Base-by-base conservation (phyloP, 2,329 filamentous ascomycete genomes). In the Pseudogymnoascus sp. region DNA sequence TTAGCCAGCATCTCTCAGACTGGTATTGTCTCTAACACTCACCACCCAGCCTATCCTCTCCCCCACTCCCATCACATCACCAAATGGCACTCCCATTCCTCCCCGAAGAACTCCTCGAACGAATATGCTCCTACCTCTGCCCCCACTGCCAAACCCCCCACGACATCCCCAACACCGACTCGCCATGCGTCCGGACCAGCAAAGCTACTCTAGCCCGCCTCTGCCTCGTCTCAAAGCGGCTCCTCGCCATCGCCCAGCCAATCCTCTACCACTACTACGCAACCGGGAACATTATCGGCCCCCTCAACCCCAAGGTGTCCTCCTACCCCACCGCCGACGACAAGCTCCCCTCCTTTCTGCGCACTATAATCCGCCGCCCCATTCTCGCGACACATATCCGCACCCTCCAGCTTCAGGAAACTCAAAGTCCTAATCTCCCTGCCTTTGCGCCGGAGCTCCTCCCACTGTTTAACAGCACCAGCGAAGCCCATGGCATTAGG, bases 261-360 rank as follows among this genome's bases (percentile, higher is more conserved):
- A 53, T 53, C 46, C 46, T 53, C 25, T 53, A 53, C 25, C 46
- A 53, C 46, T 31, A 53, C 46, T 53, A 31, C 25, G n/a, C 46
- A 16, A 31, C 46, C 25, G 46, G 46, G 5, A 53, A 53, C n/a
- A 16, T 53, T 7, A 2, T 46, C 12, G 42, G 18, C 5, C 18
- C 11, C 9, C 18, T 23, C 12, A 6, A 46, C 2, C 42, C 18
- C 18, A 6, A 14, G 18, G 6, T 23, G 5, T 46, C 18, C 5
- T 2, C 14, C 18, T 21, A 23, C 11, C 42, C 18, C 42, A 23
- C 18, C 18, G 11, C 21, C 11, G 25, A 31, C 25, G 46, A 53
- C 25, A 53, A 31, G 23, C 46, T 53, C n/a, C 46, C 46, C 14
- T 25, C 25, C 14, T 53, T 53, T 2, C 14, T 53, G 12, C 8